Evolutionary conservation across 2,329 filamentous ascomycete genomes (phyloP), one percentile per base, ranked within the genome.

Genomic region (Calcarisporium arbuscula): DNA sequence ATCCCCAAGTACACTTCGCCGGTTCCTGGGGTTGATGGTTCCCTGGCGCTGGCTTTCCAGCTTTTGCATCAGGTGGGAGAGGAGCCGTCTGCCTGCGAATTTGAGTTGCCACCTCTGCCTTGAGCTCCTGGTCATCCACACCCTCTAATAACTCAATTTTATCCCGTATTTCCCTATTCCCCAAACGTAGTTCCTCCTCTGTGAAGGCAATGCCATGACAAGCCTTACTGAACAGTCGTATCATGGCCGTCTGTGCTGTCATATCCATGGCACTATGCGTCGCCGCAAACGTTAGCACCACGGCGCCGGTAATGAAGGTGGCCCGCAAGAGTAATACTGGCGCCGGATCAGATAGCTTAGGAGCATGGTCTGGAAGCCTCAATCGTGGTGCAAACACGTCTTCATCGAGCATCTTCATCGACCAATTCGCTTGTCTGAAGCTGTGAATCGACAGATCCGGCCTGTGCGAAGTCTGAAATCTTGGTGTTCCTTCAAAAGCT

Each of bases 251-350:
- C 41, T 69, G 62, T 2, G 69, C 72, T 1, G 57, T 59, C 52
- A 70, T 67, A 35, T 77, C 74, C 60, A 73, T 68, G 1, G 56
- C 49, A 5, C 60, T 58, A 42, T 77, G 74, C 18, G 72, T 62
- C 6, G 56, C 61, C 19, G 59, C 58, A 17, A 74, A 53, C 3
- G 64, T 69, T 8, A 77, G 55, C 2, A 77, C 39, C 0, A 77
- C 43, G 0, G 70, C 72, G 4, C 64, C 68, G 2, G 42, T 34
- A 23, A 76, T 62, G 35, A 72, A 64, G 30, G 61, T 74, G 3
- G 59, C 58, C 42, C 74, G 71, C 2, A 72, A 39, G 1, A 65
- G 40, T 27, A 75, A 49, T 1, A 74, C 69, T 4, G 61, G 62
- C 5, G 41, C 33, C 2, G 43, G 26, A 33, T 50, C 46, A 14